These are phyloP conservation scores for Ophiostoma populinum DNA, from an alignment of 2,329 filamentous ascomycete genomes.

Conservation along the genomic window DNA sequence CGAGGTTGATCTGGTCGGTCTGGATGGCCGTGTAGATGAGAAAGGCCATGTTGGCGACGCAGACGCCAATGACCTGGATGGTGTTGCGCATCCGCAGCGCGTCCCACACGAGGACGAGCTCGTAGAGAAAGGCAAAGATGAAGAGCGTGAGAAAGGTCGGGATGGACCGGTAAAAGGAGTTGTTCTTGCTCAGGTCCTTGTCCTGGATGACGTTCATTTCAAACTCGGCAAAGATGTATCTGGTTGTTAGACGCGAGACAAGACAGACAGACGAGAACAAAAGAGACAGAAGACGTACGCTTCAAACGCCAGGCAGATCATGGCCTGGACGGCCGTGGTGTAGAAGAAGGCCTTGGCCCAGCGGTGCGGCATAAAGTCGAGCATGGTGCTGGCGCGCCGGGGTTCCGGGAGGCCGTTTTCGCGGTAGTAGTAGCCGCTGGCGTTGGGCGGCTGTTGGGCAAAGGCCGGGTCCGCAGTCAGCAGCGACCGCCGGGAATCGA, in stretches of 20 bases:
- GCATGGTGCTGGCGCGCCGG: conserved; percentile 24
- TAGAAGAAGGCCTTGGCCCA: conserved; percentile 83
- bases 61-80: conserved; percentile 92
- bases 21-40: conserved; percentile 88
- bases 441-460: conserved; percentile 16
- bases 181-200: conserved; percentile 24
- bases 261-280: neutral
- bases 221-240: conserved; percentile 82
- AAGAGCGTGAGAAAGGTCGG: conserved; percentile 92
- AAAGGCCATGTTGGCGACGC: conserved; percentile 79
- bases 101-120: conserved; percentile 80
- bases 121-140: conserved; percentile 93
- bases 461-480: conserved; percentile 21
- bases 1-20: conserved; percentile 71
- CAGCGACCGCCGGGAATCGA: conserved; percentile 28
- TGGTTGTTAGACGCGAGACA: conserved; percentile 25
- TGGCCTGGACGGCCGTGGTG: conserved; percentile 56
- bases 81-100: conserved; percentile 91
- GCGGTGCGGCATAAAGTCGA: conserved; percentile 64
- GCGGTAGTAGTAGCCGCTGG: conserved; percentile 19
- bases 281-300: conserved; percentile 38
- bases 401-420: conserved; percentile 11
- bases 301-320: conserved; percentile 70
- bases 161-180: conserved; percentile 52
- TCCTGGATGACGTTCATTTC: conserved; percentile 40